These are phyloP conservation scores for Colletotrichum magnum DNA, from an alignment of 2,329 filamentous ascomycete genomes.

Conservation along the genomic window DNA sequence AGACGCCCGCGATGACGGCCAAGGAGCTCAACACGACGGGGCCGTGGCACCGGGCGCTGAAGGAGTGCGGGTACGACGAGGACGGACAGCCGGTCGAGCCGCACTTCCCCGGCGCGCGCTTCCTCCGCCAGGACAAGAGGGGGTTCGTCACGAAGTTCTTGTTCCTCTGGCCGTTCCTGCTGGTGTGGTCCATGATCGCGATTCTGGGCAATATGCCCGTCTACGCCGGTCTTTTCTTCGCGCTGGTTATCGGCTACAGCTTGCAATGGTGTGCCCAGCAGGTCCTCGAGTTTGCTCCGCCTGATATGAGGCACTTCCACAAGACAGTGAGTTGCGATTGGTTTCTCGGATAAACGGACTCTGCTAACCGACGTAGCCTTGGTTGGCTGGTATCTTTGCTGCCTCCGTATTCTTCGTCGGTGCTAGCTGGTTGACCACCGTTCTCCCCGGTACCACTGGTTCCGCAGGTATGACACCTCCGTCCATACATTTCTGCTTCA, in stretches of 20 bases:
- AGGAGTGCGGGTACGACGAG: slow-evolving; percentile 86
- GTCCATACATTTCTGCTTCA: neutral
- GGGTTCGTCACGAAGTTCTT: slow-evolving; percentile 87
- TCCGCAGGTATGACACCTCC: slow-evolving; percentile 64
- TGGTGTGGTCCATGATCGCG: slow-evolving; percentile 79
- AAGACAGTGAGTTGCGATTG: slow-evolving; percentile 77
- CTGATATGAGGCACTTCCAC: slow-evolving; percentile 91
- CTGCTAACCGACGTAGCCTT: slow-evolving; percentile 73
- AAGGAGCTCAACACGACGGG: slow-evolving; percentile 88
- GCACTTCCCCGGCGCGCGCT: slow-evolving; percentile 80
- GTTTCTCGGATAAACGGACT: slow-evolving; percentile 26
- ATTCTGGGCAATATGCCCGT: slow-evolving; percentile 82
- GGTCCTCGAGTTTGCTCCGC: slow-evolving; percentile 84
- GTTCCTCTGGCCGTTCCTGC: slow-evolving; percentile 88
- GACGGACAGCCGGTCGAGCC: slow-evolving; percentile 80
- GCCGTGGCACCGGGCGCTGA: slow-evolving; percentile 86
- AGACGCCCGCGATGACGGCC: slow-evolving; percentile 89
- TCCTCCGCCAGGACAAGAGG: slow-evolving; percentile 82
- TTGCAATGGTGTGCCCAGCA: slow-evolving; percentile 85
- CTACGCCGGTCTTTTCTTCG: slow-evolving; percentile 81
- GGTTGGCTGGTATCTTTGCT: slow-evolving; percentile 93
- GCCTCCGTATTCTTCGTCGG: slow-evolving; percentile 87
- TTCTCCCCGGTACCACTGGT: slow-evolving; percentile 69
- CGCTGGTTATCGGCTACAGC: slow-evolving; percentile 74
- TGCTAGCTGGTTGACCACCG: slow-evolving; percentile 79